Evolutionary conservation across 371 early-diverging fungal species (phyloP), one percentile per base, ranked within the genome.

Genomic region (Apophysomyces variabilis): DNA sequence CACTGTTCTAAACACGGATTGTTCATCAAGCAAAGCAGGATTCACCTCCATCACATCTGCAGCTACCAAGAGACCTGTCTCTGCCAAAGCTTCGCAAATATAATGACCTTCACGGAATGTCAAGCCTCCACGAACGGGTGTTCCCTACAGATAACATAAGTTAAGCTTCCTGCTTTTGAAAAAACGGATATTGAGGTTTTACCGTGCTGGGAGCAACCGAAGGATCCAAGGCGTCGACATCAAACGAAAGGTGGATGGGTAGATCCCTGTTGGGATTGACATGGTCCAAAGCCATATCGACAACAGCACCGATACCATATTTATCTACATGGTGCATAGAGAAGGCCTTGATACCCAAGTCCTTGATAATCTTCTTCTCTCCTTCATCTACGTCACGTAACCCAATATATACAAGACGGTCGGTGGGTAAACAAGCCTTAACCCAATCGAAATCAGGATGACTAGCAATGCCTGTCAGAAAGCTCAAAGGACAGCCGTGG

Each of bases 281-380:
- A 62, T 95, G 92, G 67, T 96, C 92, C 59, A 97, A 73, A 38
- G 96, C 96, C 93, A 93, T 93, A 59, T 97, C 94, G 54, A 98
- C 91, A 16, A 97, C 92, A 63, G 88, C 85, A 60, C 95, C 95
- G 71, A 99, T 97, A 9, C 98, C 98, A 78, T 93, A 92, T 68
- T 89, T 89, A 82, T 99, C 99, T 21, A 98, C 97, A 66, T 99
- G 96, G 77, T 95, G 94, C 99, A 97, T 97, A 9, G 94, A 90
- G 74, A 93, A 97, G 18, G 97, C 97, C 78, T 91, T 91, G 85
- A 96, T 96, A 61, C 84, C 84, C 60, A 90, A 75, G 60, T 93
- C 85, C 18, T 85, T 78, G 62, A 97, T 78, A 56, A 95, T 89
- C 71, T 85, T 82, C 84, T 95, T 96, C 74, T 97, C 97, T n/a